A percentile compares a stretch with the other conserved stretches of the same genome.
Evolutionary conservation across 352 stramenopile genomes (phyloP).

Genomic region (Phytophthora sp.): DNA sequence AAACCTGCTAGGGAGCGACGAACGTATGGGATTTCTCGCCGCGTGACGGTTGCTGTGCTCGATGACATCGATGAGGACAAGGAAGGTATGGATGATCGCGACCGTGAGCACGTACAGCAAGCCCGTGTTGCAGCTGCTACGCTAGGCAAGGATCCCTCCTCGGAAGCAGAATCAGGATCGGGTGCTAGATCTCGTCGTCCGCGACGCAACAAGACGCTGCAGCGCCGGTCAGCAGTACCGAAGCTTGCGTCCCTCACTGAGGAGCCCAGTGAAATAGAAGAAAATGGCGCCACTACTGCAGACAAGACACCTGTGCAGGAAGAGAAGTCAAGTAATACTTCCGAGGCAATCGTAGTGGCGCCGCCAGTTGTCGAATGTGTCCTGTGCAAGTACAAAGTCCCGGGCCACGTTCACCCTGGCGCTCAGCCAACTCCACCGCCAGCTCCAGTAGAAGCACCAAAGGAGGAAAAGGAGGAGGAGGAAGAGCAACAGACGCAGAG

Average conservation of each 20-base stretch:
- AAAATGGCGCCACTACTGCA: conserved; percentile 1
- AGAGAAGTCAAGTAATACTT: background rate
- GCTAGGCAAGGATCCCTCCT: conserved; percentile 25
- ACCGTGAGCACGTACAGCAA: conserved; percentile 49
- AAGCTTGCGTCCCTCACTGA: conserved; percentile 52
- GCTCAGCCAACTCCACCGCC: conserved; percentile 2
- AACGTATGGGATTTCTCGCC: conserved; percentile 35
- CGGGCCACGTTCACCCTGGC: conserved; percentile 55
- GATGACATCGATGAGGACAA: conserved; percentile 48
- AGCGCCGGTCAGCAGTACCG: conserved; percentile 42
- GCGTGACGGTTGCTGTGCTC: conserved; percentile 58
- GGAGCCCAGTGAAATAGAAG: conserved; percentile 36
- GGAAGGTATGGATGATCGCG: conserved; percentile 39
- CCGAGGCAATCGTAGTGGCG: conserved; percentile 14
- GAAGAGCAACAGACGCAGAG: conserved; percentile 10
- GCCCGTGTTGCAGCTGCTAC: conserved; percentile 35
- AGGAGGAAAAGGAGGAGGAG: background rate
- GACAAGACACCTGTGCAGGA: background rate
- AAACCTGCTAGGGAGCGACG: conserved; percentile 15
- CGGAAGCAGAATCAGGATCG: background rate
- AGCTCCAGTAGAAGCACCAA: conserved; percentile 9
- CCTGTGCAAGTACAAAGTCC: conserved; percentile 69
- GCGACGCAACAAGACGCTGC: conserved; percentile 51
- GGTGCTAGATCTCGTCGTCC: conserved; percentile 14
- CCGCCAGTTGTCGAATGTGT: conserved; percentile 38